Conservation (phyloP, 768 basidiomycete species). For the Lactarius sp. region DNA sequence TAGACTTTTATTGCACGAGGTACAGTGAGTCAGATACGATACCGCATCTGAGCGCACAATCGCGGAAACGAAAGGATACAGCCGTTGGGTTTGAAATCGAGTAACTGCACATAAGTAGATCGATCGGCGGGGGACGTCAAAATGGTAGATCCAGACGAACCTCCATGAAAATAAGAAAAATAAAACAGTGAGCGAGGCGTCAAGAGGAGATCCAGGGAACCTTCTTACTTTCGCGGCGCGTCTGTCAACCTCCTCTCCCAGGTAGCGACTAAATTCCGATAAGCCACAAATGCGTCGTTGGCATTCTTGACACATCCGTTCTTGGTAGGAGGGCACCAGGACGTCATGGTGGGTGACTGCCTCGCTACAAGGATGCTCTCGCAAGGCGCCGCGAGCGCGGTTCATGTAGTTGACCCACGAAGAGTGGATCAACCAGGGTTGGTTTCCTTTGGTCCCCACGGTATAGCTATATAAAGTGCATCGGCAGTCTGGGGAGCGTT, state of each 20-base stretch:
- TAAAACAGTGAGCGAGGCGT: neutral
- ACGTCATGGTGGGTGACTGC: neutral
- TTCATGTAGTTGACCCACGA: neutral
- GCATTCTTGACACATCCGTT: neutral
- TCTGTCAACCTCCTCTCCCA: neutral
- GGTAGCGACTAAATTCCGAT: neutral
- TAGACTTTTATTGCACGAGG: neutral
- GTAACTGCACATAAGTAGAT: too few species aligned
- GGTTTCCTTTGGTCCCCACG: too few species aligned
- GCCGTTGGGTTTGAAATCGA: too few species aligned
- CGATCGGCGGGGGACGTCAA: neutral
- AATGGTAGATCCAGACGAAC: neutral
- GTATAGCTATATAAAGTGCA: too few species aligned
- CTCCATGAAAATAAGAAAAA: neutral
- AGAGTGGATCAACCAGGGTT: neutral
- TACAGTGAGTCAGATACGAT: neutral
- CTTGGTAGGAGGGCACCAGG: neutral
- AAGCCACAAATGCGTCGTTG: neutral
- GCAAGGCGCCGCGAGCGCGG: neutral
- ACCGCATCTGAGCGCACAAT: too few species aligned
- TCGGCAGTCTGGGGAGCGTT: too few species aligned
- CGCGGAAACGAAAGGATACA: neutral
- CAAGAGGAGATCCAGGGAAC: neutral
- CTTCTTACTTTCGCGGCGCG: neutral
- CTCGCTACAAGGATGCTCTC: neutral